Base-by-base conservation (phyloP, 495 filamentous ascomycete species). In the Podospora pseudopauciseta region DNA sequence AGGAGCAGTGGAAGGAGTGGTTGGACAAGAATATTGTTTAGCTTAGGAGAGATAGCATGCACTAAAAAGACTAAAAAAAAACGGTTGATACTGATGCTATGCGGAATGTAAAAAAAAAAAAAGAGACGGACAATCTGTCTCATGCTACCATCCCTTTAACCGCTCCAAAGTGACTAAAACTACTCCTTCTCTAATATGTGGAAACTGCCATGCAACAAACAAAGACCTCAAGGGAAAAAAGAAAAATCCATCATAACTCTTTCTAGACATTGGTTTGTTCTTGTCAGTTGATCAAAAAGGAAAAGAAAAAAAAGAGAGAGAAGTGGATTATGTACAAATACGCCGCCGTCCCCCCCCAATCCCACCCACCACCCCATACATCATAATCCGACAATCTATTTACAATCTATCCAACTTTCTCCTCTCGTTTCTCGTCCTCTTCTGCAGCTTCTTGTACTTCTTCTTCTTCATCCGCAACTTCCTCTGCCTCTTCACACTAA, bases 401-500 rank as follows among this genome's bases (percentile, higher is more conserved):
- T 79, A 84, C 73, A 81, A 70, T 11, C 87, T 80, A 74, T 97
- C 95, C 75, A 96, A 83, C 82, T 91, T 95, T 73, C 93, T 88
- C 77, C 96, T 89, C 83, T 92, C 75, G 75, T 92, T 96, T 75
- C 94, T 87, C 73, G 96, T 99, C 80, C 87, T 85, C 84, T 87
- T 89, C 91, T 96, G 91, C 69, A 99, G 84, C 87, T 98, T 98
- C 94, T 97, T 98, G 79, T 96, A 96, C 87, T 99, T 99, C 84
- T 98, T 94, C 86, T 98, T 99, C 92, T 99, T 99, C 94, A 99
- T 99, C 87, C 94, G 97, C 77, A 94, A 81, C 81, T 91, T 92
- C 74, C 93, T 85, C 70, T 93, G 90, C 79, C 96, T 85, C 80
- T 88, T 90, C 67, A 97, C 95, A 78, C 91, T 95, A 73, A 99